Base-by-base conservation (phyloP, 331 rosid genomes). In the Cydonia oblonga region DNA sequence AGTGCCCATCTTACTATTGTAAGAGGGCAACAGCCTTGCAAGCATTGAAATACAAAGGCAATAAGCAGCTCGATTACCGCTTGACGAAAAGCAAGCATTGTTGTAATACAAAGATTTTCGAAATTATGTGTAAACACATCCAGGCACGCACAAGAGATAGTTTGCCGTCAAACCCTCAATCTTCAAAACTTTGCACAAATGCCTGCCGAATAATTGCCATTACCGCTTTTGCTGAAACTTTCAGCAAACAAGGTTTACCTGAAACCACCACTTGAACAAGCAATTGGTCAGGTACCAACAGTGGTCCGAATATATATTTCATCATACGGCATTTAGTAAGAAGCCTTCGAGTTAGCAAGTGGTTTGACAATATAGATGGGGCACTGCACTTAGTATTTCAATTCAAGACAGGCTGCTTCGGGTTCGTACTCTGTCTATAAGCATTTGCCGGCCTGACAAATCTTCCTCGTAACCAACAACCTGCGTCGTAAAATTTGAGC, bases 361-460 rank as follows among this genome's bases (percentile, higher is more conserved):
- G 54, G 49, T 46, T 64, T 9, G 71, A 63, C 15, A 7, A 52
- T 19, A 19, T 53, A 18, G 67, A 42, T 49, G 64, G 65, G 24
- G 29, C 15, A 49, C 46, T 32, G 58, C 64, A 71, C 69, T 13
- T n/a, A 42, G 53, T 59, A 49, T 49, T 68, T 42, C 49, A 42
- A 42, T 16, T 86, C 81, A 87, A 56, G 80, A 46, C 84, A 82
- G 49, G 83, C 93, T 89, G 79, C 97, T 80, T 66, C 90, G 86
- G 1, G 95, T 91, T 56, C 92, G 89, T 54, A 89, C 88, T 78
- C 85, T 86, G 77, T 93, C 97, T 66, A 91, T 84, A 52, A 93
- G 97, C 96, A 89, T 91, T 85, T 91, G 96, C 82, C 96, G 85
- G 80, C 98, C 98, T 2, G 96, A 84, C 74, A 91, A 88, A 82